Evolutionary conservation across 371 early-diverging fungal genomes (phyloP).

Genomic region (Rhizopus delemar): DNA sequence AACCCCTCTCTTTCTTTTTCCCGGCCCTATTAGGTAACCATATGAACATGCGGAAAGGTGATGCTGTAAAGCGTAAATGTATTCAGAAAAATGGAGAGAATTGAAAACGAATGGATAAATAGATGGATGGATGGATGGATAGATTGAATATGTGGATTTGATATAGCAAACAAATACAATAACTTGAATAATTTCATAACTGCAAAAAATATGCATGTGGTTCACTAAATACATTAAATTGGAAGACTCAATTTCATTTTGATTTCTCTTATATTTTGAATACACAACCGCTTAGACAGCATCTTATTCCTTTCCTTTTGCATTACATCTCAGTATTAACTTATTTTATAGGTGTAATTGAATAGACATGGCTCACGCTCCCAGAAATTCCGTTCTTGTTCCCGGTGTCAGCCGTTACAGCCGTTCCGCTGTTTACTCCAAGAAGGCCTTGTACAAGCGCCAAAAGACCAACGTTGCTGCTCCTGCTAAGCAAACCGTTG

Average conservation of each 20-base stretch:
- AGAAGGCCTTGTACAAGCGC: slow-evolving; percentile 83
- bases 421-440: slow-evolving; percentile 75
- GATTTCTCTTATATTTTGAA: background rate
- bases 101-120: background rate
- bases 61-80: background rate
- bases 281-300: background rate
- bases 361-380: slow-evolving; percentile 35
- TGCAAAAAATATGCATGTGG: background rate
- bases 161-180: background rate
- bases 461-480: slow-evolving; percentile 57
- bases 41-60: background rate
- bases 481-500: slow-evolving; percentile 51
- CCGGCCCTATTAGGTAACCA: slow-evolving; percentile 16
- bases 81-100: background rate
- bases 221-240: background rate
- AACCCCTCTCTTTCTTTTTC: slow-evolving; percentile 12
- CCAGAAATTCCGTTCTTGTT: slow-evolving; percentile 74
- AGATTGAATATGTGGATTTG: background rate
- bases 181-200: background rate
- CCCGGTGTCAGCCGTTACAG: slow-evolving; percentile 76
- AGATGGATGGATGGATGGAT: slow-evolving; percentile 14
- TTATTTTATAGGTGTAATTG: slow-evolving; percentile 9
- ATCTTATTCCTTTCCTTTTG: background rate
- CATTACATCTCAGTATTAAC: background rate
- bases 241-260: no score